Base-by-base conservation (phyloP, 352 stramenopile species). In the Chrysophaeum taylorii region DNA sequence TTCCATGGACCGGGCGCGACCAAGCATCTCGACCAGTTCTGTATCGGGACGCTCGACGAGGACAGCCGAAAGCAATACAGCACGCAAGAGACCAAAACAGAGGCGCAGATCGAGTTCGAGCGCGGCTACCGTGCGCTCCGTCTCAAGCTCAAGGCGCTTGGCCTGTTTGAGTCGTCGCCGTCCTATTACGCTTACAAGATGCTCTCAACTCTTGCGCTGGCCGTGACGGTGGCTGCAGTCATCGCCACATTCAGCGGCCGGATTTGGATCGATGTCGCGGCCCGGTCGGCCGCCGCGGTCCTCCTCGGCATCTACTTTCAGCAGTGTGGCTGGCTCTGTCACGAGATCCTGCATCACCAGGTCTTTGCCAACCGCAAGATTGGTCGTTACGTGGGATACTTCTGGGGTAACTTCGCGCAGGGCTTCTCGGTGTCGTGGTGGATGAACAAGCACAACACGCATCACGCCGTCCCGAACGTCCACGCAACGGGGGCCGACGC, bases 261-360 rank as follows among this genome's bases (percentile, higher is more conserved):
- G 41, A 21, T 21, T 48, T 48, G 21, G 14, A 14, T 48, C 41
- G 41, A 48, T 21, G 41, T 14, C 41, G 41, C 14, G 41, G 41
- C 41, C 41, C 41, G 35, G 7, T 69, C 29, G 4, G 37, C 4
- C 43, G 14, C 33, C 2, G 94, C 89, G 0, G 78, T 88, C 36
- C 72, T 98, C 70, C 88, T 98, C 75, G 94, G 92, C 37, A 82
- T 98, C 37, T 98, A 98, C 80, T 98, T 94, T 86, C 94, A 98
- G 82, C 94, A 98, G 80, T 98, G 91, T 64, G 94, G 92, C 63
- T 98, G 93, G 93, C 85, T 98, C 12, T 90, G 92, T 48, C 93
- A 98, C 78, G 94, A 98, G 76, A 96, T 97, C 71, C 74, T 97
- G 60, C 94, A 98, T 80, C 93, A 98, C 79, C 92, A 98, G 84